phyloP scores from a whole-genome alignment of 2,329 filamentous ascomycete species.

The Arthrinium phaeospermum region DNA sequence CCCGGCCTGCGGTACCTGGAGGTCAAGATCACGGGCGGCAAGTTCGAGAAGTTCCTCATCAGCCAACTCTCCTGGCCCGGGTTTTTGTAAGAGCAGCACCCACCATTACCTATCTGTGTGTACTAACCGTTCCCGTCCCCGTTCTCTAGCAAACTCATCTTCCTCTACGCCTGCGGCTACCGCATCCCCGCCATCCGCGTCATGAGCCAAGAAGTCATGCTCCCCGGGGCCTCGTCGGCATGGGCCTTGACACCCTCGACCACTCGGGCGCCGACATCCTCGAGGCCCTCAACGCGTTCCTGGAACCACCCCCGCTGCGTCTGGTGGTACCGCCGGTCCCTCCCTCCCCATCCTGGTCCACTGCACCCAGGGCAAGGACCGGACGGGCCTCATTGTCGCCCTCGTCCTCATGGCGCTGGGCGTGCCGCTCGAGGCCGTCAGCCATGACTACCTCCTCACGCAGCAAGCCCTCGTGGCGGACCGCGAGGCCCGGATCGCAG shows the following conservation, averaged over 20 bases:
- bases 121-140: neutral
- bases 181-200: conserved; percentile 73
- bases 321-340: conserved; percentile 4
- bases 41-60: conserved; percentile 72
- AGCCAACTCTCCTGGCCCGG: conserved; percentile 71
- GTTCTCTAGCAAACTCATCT: conserved; percentile 59
- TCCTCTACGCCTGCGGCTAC: conserved; percentile 62
- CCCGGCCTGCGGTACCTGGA: conserved; percentile 66
- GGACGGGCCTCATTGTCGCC: conserved; percentile 74
- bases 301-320: conserved; percentile 37
- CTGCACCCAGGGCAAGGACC: conserved; percentile 90
- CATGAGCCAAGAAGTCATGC: conserved; percentile 73
- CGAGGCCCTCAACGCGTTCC: conserved; percentile 55
- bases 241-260: conserved; percentile 73
- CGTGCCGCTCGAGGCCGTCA: conserved; percentile 64
- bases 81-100: conserved; percentile 56
- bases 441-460: conserved; percentile 75
- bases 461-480: conserved; percentile 58
- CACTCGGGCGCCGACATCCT: conserved; percentile 68
- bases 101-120: neutral
- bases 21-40: conserved; percentile 75
- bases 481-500: conserved; percentile 68
- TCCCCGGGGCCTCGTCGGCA: conserved; percentile 71
- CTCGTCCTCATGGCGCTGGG: conserved; percentile 69
- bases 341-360: conserved; percentile 74